Conservation (phyloP, 78 protist genomes). For the Guillardia theta region DNA sequence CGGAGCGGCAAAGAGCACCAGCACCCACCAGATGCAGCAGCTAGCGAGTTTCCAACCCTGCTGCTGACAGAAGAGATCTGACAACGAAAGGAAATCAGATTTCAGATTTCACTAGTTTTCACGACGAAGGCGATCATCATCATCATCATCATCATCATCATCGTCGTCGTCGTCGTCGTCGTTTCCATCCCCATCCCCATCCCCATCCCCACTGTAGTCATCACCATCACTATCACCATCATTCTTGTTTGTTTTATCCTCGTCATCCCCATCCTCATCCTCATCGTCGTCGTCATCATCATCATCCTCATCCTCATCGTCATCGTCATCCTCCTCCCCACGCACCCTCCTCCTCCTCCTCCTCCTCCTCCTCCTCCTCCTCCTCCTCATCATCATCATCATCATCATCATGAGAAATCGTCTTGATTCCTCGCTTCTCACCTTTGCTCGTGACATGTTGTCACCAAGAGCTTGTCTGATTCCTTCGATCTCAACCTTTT, state of each 20-base stretch:
- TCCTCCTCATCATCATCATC: background rate
- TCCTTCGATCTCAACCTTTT: too few species aligned
- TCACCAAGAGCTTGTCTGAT: too few species aligned
- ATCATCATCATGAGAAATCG: too few species aligned
- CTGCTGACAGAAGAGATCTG: background rate
- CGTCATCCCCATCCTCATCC: too few species aligned
- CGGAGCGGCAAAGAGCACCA: background rate
- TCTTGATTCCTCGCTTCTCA: too few species aligned
- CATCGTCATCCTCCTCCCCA: too few species aligned
- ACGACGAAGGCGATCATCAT: too few species aligned
- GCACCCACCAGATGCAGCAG: background rate
- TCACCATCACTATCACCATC: background rate
- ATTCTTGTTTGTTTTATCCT: background rate
- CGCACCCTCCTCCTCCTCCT: background rate
- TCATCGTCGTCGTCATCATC: too few species aligned
- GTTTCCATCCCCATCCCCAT: too few species aligned
- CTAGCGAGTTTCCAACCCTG: background rate
- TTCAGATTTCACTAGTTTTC: background rate
- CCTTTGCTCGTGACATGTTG: too few species aligned
- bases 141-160: background rate
- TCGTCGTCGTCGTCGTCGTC: background rate
- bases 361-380: background rate
- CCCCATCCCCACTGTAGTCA: too few species aligned
- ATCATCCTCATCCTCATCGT: too few species aligned
- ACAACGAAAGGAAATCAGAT: background rate